These are phyloP conservation scores for Starmerella kuoi DNA, from an alignment of 805 yeast genomes.

Conservation along the genomic window DNA sequence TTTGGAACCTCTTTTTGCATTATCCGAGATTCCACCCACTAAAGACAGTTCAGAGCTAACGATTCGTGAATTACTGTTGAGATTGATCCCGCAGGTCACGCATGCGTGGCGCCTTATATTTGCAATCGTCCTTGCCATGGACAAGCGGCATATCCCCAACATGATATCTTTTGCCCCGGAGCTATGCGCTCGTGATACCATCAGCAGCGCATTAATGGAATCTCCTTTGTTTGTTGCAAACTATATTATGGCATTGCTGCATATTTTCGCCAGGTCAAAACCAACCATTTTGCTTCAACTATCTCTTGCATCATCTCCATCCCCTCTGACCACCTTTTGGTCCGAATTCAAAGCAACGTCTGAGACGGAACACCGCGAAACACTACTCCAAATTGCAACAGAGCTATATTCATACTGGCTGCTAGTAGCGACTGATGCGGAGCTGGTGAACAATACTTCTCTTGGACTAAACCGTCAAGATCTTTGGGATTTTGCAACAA, in stretches of 20 bases:
- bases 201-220: background rate
- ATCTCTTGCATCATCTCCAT: constrained; percentile 10
- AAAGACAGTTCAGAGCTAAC: background rate
- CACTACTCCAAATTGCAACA: constrained; percentile 38
- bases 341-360: constrained; percentile 4
- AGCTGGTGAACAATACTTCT: constrained; percentile 38
- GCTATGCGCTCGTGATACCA: background rate
- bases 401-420: constrained; percentile 58
- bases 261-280: constrained; percentile 6
- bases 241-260: constrained; percentile 16
- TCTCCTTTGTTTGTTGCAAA: constrained; percentile 1
- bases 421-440: constrained; percentile 54
- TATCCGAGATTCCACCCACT: background rate
- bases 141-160: background rate
- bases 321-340: constrained; percentile 16
- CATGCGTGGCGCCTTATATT: constrained; percentile 9
- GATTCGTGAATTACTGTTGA: background rate
- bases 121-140: background rate
- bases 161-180: background rate
- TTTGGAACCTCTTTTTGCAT: background rate
- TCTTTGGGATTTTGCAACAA: constrained; percentile 34
- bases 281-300: constrained; percentile 6
- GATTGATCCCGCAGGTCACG: background rate
- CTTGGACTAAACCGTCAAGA: constrained; percentile 33
- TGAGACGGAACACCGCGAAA: background rate